These are phyloP conservation scores for Botryobasidium botryosum DNA, from an alignment of 768 basidiomycete genomes.

Conservation along the genomic window DNA sequence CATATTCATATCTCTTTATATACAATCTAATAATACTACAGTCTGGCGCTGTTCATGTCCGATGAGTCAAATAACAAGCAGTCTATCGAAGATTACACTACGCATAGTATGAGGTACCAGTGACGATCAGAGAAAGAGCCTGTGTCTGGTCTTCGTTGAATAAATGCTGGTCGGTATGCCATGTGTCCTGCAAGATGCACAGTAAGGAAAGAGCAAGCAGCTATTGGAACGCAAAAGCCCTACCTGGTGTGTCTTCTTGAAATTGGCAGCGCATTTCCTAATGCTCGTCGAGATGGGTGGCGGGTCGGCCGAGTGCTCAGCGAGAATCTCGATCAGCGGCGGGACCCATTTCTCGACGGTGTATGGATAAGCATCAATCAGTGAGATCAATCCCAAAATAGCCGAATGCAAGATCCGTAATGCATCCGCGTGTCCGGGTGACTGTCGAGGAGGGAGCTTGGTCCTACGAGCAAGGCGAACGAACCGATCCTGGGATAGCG, in stretches of 20 bases:
- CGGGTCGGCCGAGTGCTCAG: slow-evolving; percentile 19
- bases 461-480: slow-evolving; percentile 39
- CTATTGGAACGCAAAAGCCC: neutral
- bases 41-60: too few species aligned
- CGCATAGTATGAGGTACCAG: slow-evolving; percentile 69
- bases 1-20: too few species aligned
- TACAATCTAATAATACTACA: too few species aligned
- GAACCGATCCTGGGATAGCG: slow-evolving; percentile 53
- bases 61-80: too few species aligned
- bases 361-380: slow-evolving; percentile 41
- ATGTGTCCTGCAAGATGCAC: slow-evolving; percentile 39
- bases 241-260: slow-evolving; percentile 59
- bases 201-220: slow-evolving; percentile 15
- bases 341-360: slow-evolving; percentile 30
- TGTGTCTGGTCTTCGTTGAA: slow-evolving; percentile 76
- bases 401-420: slow-evolving; percentile 62
- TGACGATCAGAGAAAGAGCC: slow-evolving; percentile 66
- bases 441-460: slow-evolving; percentile 48
- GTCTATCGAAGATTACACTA: too few species aligned
- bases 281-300: slow-evolving; percentile 69
- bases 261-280: slow-evolving; percentile 59
- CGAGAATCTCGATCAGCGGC: slow-evolving; percentile 21
- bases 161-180: slow-evolving; percentile 74
- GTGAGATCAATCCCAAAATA: slow-evolving; percentile 30
- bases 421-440: slow-evolving; percentile 54